Base-by-base conservation (phyloP, 2,329 filamentous ascomycete genomes). In the Fusarium sp. region DNA sequence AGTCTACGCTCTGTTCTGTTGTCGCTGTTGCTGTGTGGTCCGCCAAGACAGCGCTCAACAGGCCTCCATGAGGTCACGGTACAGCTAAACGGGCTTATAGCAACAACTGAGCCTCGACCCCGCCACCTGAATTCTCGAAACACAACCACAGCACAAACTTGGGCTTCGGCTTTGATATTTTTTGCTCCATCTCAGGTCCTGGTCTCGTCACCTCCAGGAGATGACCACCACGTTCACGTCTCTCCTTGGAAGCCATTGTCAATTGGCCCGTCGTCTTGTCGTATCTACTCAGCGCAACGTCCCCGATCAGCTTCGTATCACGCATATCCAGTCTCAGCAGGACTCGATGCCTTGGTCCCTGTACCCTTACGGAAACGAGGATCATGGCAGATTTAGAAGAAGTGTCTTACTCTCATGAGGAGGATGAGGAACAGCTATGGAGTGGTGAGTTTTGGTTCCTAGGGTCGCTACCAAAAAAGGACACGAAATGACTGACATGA, bases 401-500 rank as follows among this genome's bases (percentile, higher is more conserved):
- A 64, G 65, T 88, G 79, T 88, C 87, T 77, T 88, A 89, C 82
- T 87, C 86, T 79, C 87, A 93, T 82, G 92, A 95, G 83, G 92
- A 95, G 83, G 91, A 90, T 82, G 93, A 94, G 84, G 89, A 94
- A 81, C 91, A 95, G 83, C 94, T 97, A 84, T 98, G 94, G 95
- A 87, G 91, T 83, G 93, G 95, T 97, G 75, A 74, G 82, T 79
- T 58, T 39, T 25, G 31, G 8, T 22, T 22, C n/a, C 27, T 14
- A 14, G 29, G 14, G 25, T 27, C 38, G 45, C 38, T 44, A 47
- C 31, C 42, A 5, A 45, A 27, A 36, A 50, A 76, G 55, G 56
- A 64, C 33, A 31, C 39, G 53, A 53, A 45, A 46, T 33, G 47
- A 56, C 75, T 74, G 55, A 75, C 70, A 54, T 38, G 27, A 17